Base-by-base conservation (phyloP, 257 asterid genomes). In the Pogostemon cablin region DNA sequence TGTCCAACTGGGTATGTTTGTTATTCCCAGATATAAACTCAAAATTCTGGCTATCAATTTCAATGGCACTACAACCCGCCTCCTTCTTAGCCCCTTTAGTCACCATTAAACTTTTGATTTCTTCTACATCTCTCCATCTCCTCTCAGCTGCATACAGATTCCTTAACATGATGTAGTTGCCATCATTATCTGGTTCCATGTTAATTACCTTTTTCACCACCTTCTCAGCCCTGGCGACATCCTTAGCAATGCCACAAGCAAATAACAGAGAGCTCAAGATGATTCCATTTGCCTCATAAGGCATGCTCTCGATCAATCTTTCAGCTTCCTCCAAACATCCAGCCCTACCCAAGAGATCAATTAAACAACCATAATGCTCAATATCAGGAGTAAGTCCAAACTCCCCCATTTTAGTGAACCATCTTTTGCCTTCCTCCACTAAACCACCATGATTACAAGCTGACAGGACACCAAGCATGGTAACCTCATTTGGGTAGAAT, bases 401-500 rank as follows among this genome's bases (percentile, higher is more conserved):
- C 11, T 81, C 88, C 65, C 55, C 78, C 93, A 91, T 93, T 72
- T 81, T 88, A 49, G 56, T 34, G 65, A 91, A 89, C 96, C 91
- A 93, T 79, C 59, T 77, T 73, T 79, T 89, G 15, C 98, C 99
- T 85, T 93, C 98, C 68, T 87, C 86, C 40, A 93, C 96, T 65
- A 93, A 76, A 68, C 99, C 99, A 52, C 93, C 95, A 67, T 93
- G 99, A 84, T 86, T 89, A 63, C 99, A 93, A 64, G 99, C 99
- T 54, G 96, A 86, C 67, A 93, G 80, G 42, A 91, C 89, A 2
- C 91, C 96, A 11, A 93, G 96, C 96, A 93, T 83, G 57, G 96
- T 93, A 48, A 91, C 70, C 71, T 81, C 87, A 59, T 89, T 71
- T 37, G 96, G 96, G 64, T 75, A 61, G 53, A 78, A 69, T 57